Evolutionary conservation across 176 grass and related monocot genomes (phyloP), one percentile per base, ranked within the genome.

Genomic region (Eleusine indica): DNA sequence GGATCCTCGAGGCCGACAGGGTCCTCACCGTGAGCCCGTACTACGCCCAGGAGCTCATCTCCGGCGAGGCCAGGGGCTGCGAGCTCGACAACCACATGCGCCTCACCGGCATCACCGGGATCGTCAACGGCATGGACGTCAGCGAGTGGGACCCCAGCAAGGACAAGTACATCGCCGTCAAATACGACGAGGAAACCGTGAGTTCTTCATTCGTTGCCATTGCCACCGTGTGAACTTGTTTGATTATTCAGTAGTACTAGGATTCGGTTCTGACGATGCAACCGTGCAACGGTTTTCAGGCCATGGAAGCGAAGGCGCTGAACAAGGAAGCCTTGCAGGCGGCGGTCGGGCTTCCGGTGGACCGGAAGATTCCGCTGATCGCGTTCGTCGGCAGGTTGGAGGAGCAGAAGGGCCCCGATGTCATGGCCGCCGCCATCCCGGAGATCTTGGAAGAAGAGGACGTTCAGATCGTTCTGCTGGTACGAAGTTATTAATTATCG

Each of bases 251-350:
- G 47, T 44, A 7, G 32, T 35, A 35, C 32, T 35, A 35, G 32
- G 32, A 35, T 35, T 35, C 32, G 58, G 38, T 11, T 35, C 78
- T 77, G 15, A 90, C 58, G 11, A 72, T 12, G 69, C 51, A 52
- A 88, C 40, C 51, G 39, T 29, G 51, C 19, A 42, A 64, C 51
- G 14, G 2, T 84, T 66, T 77, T 42, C 84, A 98, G 96, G 96
- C 90, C 42, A 35, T 88, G 3, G 83, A 90, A 68, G 96, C 89
- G 13, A 98, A 95, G 81, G 68, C 89, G 21, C 73, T 98, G 1
- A 95, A 95, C 82, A 98, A 98, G 87, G 91, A 98, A 70, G 93
- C 93, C 22, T 79, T 98, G 81, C 96, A 98, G 87, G 96, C 96
- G 17, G 91, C 78, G 53, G 87, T 84, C 1, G 96, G 96, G 9